Percentiles rank a stretch among this genome's conserved stretches.
phyloP scores from a whole-genome alignment of 2,329 filamentous ascomycete genomes.

The Exophiala oligosperma region DNA sequence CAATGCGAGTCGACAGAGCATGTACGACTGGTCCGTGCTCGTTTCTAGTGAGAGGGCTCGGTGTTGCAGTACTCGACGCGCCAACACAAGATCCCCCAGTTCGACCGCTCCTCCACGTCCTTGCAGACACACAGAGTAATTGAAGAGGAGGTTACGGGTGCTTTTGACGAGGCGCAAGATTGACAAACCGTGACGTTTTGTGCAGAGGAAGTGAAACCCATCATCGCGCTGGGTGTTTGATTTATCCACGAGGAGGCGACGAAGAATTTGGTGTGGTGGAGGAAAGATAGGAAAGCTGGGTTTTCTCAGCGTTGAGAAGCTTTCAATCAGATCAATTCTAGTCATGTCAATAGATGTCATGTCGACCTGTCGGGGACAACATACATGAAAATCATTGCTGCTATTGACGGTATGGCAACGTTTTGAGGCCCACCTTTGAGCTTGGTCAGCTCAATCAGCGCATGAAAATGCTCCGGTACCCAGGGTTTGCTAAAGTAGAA shows the following conservation, averaged over 20 bases:
- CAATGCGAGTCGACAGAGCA: not conserved
- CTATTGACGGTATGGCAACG: not conserved
- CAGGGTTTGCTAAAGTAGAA: conserved; percentile 1
- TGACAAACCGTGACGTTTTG: not conserved
- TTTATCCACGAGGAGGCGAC: not conserved
- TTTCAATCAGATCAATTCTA: not conserved
- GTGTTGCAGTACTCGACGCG: not conserved
- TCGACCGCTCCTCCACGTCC: not conserved
- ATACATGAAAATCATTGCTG: conserved; percentile 1
- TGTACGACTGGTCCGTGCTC: not conserved
- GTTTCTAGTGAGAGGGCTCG: not conserved
- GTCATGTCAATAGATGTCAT: not conserved
- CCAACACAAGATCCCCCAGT: not conserved
- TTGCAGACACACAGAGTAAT: not conserved
- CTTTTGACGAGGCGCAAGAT: not conserved
- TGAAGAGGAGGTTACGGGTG: not conserved
- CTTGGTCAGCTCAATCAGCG: not conserved
- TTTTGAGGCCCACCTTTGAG: not conserved
- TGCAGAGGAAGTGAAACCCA: not conserved
- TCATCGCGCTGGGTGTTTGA: no score
- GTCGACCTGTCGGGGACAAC: not conserved
- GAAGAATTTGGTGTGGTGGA: not conserved
- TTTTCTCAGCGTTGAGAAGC: conserved; percentile 1
- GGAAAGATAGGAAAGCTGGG: not conserved
- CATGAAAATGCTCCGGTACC: not conserved